Evolutionary conservation across 2,329 filamentous ascomycete genomes (phyloP).

Genomic region (Aspergillus japonicus): DNA sequence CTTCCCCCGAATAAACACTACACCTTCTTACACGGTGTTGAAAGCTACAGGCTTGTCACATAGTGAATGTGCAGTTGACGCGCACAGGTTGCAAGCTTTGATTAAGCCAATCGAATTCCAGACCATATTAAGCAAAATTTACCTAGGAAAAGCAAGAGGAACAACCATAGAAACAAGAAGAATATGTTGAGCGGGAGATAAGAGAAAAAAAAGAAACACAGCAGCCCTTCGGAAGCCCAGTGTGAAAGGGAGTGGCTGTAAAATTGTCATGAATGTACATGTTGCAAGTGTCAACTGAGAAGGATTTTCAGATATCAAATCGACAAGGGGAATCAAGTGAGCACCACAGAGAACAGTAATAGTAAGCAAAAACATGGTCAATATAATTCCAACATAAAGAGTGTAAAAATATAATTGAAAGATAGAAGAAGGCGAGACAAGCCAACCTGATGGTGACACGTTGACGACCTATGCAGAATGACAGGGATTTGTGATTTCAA

Average conservation of each 20-base stretch:
- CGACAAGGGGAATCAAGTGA: background rate
- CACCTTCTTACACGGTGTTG: background rate
- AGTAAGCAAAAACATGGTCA: background rate
- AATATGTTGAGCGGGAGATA: background rate
- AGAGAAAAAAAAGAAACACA: background rate
- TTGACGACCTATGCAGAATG: too few relatives aligned
- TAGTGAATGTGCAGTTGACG: constrained; percentile 8
- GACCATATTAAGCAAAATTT: background rate
- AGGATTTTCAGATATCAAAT: background rate
- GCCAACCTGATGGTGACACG: background rate
- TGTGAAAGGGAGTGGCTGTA: background rate
- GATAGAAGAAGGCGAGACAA: background rate
- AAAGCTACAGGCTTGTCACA: constrained; percentile 1
- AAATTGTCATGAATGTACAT: constrained; percentile 14
- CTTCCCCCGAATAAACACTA: too few relatives aligned
- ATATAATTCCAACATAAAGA: background rate
- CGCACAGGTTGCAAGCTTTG: constrained; percentile 1
- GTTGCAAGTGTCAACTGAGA: background rate
- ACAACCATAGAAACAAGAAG: background rate
- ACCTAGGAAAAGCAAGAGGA: background rate
- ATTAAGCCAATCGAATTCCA: constrained; percentile 9
- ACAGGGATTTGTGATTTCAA: too few relatives aligned
- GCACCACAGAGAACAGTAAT: background rate
- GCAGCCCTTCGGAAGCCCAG: constrained; percentile 1
- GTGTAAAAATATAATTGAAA: constrained; percentile 7